Evolutionary conservation across 257 asterid species (phyloP).

Genomic region (Solanum chiquidenum): DNA sequence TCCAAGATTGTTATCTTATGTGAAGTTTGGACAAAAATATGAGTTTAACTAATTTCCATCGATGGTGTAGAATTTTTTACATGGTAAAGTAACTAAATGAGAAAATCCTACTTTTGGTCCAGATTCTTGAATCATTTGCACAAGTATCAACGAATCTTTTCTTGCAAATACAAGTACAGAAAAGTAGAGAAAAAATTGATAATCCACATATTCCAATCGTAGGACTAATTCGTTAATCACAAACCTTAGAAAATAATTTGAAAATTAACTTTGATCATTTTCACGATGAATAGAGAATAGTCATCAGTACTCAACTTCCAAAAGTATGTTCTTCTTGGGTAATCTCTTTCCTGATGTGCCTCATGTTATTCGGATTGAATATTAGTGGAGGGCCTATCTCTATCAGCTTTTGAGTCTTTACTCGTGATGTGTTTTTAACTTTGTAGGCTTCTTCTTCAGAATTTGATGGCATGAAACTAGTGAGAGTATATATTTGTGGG

Average conservation of each 20-base stretch:
- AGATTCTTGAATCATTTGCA: too few species aligned
- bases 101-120: not conserved
- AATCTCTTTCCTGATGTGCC: too few species aligned
- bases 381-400: not conserved
- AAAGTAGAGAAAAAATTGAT: too few species aligned
- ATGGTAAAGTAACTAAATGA: too few species aligned
- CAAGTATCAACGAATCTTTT: too few species aligned
- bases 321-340: not conserved
- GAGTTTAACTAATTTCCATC: too few species aligned
- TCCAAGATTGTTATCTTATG: too few species aligned
- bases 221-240: not conserved
- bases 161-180: too few species aligned
- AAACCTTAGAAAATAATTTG: not conserved
- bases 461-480: not conserved
- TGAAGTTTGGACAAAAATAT: too few species aligned
- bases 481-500: too few species aligned
- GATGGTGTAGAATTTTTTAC: too few species aligned
- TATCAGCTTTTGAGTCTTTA: not conserved
- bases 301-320: constrained; percentile 10
- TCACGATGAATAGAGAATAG: constrained; percentile 13
- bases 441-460: not conserved
- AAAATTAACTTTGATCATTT: not conserved
- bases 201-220: too few species aligned
- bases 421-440: not conserved
- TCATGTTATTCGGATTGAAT: accelerated